Evolutionary conservation across 75 land plant species (phyloP).

Genomic region (Picea sitchensis): DNA sequence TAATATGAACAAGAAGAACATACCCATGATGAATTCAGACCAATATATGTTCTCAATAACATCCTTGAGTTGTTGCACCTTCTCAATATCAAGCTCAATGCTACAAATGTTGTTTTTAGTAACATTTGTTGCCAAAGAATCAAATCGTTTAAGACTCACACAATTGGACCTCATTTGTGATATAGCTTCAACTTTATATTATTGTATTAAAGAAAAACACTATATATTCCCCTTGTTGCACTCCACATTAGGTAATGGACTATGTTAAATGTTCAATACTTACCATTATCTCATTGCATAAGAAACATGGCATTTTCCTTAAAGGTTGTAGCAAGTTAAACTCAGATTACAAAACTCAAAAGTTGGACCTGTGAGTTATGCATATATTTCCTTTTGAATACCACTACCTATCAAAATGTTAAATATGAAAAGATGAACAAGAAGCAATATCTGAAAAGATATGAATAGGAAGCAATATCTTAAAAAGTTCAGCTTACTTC

Average conservation of each 20-base stretch:
- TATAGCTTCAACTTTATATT: too few relatives aligned
- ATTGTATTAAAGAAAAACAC: too few relatives aligned
- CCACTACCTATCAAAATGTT: neutral
- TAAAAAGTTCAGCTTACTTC: slow-evolving; percentile 15
- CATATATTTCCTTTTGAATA: neutral
- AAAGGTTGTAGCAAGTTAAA: neutral
- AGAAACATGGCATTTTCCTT: neutral
- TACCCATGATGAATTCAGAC: slow-evolving; percentile 30
- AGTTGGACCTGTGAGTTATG: neutral
- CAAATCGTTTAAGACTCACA: too few relatives aligned
- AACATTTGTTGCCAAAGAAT: slow-evolving; percentile 54
- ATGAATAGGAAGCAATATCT: slow-evolving; percentile 45
- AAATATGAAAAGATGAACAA: neutral
- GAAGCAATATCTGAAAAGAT: neutral
- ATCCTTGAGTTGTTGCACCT: slow-evolving; percentile 85
- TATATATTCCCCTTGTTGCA: too few relatives aligned
- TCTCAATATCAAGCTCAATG: slow-evolving; percentile 75
- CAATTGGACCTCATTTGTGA: too few relatives aligned
- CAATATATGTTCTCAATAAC: slow-evolving; percentile 22
- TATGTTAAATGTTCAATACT: neutral
- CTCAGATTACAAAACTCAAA: neutral
- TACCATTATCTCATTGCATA: neutral
- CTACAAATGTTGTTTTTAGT: slow-evolving; percentile 66
- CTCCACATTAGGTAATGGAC: too few relatives aligned
- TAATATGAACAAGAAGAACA: slow-evolving; percentile 14